Percentiles rank a stretch among this genome's conserved stretches.
These are phyloP conservation scores for Sclerotinia glacialis DNA, from an alignment of 2,329 filamentous ascomycete species.

Conservation along the genomic window DNA sequence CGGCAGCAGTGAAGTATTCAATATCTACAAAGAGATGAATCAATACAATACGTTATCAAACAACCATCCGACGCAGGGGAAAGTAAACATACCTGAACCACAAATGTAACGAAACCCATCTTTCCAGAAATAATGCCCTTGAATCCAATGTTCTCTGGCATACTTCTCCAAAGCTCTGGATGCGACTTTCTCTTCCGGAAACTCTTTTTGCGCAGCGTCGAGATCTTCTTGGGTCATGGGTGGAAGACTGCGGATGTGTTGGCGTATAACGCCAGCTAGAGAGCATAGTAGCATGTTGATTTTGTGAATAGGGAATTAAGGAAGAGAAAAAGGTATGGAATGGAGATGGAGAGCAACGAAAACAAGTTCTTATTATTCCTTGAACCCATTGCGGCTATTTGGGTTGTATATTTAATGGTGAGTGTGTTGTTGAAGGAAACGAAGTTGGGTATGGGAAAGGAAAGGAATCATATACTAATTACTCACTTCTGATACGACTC, in stretches of 20 bases:
- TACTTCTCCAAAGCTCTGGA: background rate
- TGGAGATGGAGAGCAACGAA: background rate
- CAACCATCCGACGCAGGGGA: no score
- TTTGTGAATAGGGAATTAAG: no score
- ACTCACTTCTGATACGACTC: background rate
- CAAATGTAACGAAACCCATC: background rate
- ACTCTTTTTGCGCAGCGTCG: background rate
- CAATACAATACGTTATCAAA: background rate
- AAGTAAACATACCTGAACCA: background rate
- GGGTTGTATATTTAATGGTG: background rate
- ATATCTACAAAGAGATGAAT: background rate
- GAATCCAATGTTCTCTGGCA: background rate
- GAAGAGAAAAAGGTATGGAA: no score
- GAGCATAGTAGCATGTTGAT: no score
- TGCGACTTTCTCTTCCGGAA: background rate
- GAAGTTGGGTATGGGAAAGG: no score
- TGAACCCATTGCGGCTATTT: accelerated
- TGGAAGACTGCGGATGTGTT: background rate
- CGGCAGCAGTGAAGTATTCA: background rate
- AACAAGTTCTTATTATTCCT: background rate
- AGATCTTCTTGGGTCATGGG: background rate
- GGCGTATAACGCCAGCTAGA: no score
- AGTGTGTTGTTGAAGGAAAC: background rate
- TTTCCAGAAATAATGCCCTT: background rate
- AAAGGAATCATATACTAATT: no score